Percentiles rank a stretch among this genome's conserved stretches.
phyloP scores from a whole-genome alignment of 257 asterid genomes.

The Jaltomata sinuosa region DNA sequence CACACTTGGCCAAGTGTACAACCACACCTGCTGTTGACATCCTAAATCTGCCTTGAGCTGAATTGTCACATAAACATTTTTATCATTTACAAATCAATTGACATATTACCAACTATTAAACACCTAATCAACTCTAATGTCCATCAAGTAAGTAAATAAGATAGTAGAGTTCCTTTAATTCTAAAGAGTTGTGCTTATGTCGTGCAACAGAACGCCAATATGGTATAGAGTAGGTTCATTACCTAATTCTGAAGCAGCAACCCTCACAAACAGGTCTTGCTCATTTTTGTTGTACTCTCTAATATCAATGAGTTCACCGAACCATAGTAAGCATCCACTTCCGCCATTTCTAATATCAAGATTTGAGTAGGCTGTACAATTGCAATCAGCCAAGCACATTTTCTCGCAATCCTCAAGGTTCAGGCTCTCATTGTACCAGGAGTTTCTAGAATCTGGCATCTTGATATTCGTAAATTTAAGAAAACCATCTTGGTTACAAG shows the following conservation, averaged over 20 bases:
- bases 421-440: conserved; percentile 13
- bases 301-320: conserved; percentile 29
- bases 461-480: background rate
- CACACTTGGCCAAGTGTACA: too few relatives aligned
- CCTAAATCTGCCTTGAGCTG: too few relatives aligned
- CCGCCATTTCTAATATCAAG: conserved; percentile 10
- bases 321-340: conserved; percentile 36
- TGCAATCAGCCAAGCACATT: conserved; percentile 28
- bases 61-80: too few relatives aligned
- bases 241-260: conserved; percentile 11
- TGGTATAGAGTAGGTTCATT: background rate
- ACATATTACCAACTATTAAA: background rate
- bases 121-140: background rate
- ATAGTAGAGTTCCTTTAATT: background rate
- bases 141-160: background rate
- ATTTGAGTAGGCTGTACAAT: conserved; percentile 32
- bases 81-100: background rate
- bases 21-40: too few relatives aligned
- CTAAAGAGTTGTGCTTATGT: background rate
- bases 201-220: too few relatives aligned
- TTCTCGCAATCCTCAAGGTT: conserved; percentile 24
- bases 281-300: conserved; percentile 1
- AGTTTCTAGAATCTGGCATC: conserved; percentile 11
- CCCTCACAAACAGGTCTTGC: conserved; percentile 1
- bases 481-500: conserved; percentile 3